Evolutionary conservation across 306 rosid genomes (phyloP).

Genomic region (Cicer bijugum): DNA sequence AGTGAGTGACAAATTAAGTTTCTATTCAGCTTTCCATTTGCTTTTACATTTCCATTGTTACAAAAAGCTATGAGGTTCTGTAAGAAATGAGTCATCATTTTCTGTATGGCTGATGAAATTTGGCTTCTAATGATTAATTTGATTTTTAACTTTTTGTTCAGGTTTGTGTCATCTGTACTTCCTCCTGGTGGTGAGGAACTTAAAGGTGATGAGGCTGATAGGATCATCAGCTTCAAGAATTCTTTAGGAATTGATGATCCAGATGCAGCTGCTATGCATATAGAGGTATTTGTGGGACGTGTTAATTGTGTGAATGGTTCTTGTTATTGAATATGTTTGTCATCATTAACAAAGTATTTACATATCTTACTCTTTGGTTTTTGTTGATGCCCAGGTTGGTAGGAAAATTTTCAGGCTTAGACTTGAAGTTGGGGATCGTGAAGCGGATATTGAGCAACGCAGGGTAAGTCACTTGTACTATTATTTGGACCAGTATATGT

Average conservation of each 20-base stretch:
- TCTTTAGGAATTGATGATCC: conserved; percentile 93
- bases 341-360: conserved; percentile 19
- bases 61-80: not conserved
- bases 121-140: conserved; percentile 27
- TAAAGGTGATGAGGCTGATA: conserved; percentile 79
- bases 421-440: conserved; percentile 95
- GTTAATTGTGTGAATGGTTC: conserved; percentile 2
- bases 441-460: conserved; percentile 78
- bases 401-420: conserved; percentile 84
- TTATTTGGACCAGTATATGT: conserved; percentile 10
- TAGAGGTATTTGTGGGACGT: conserved; percentile 65
- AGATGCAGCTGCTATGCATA: conserved; percentile 96
- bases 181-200: conserved; percentile 86
- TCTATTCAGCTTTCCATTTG: not conserved
- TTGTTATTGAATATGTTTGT: conserved; percentile 31
- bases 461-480: conserved; percentile 68
- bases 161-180: conserved; percentile 80
- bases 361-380: conserved; percentile 41
- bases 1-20: conserved; percentile 50
- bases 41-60: not conserved
- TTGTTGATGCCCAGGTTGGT: conserved; percentile 68
- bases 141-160: conserved; percentile 35
- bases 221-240: conserved; percentile 71
- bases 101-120: conserved; percentile 4
- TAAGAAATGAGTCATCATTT: conserved; percentile 18